Evolutionary conservation across 306 rosid species (phyloP).

Genomic region (Quercus engelmannii): DNA sequence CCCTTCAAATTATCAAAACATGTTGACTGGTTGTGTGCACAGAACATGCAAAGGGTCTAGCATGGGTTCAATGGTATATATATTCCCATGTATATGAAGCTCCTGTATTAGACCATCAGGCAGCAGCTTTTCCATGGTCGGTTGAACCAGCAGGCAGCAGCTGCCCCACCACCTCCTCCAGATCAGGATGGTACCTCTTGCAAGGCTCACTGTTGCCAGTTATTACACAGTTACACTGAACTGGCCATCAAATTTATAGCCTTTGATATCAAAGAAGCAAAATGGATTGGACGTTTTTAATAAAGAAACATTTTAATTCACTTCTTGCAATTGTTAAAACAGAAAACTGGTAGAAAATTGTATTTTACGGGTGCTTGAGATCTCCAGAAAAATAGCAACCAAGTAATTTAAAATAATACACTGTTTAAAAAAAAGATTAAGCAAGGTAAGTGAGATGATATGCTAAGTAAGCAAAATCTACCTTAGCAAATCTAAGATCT

Average conservation of each 20-base stretch:
- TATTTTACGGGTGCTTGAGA: neutral
- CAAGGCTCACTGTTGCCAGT: too few species aligned
- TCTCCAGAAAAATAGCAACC: neutral
- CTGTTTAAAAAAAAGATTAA: neutral
- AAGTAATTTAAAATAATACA: neutral
- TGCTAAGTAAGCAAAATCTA: neutral
- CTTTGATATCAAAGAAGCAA: neutral
- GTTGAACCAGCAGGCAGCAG: too few species aligned
- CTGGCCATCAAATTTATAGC: too few species aligned
- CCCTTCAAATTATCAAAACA: neutral
- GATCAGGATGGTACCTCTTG: too few species aligned
- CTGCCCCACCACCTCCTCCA: too few species aligned
- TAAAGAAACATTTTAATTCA: neutral
- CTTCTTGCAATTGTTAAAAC: neutral
- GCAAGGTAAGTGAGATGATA: neutral
- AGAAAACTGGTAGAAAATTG: neutral
- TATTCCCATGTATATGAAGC: neutral
- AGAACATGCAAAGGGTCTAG: neutral
- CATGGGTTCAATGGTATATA: neutral
- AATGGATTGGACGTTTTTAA: neutral
- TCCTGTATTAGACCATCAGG: neutral
- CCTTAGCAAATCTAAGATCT: neutral
- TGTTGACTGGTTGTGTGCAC: neutral
- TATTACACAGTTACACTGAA: too few species aligned
- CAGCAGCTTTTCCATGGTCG: too few species aligned